phyloP scores from a whole-genome alignment of 257 asterid genomes.

The Solanum megistacrolobum region DNA sequence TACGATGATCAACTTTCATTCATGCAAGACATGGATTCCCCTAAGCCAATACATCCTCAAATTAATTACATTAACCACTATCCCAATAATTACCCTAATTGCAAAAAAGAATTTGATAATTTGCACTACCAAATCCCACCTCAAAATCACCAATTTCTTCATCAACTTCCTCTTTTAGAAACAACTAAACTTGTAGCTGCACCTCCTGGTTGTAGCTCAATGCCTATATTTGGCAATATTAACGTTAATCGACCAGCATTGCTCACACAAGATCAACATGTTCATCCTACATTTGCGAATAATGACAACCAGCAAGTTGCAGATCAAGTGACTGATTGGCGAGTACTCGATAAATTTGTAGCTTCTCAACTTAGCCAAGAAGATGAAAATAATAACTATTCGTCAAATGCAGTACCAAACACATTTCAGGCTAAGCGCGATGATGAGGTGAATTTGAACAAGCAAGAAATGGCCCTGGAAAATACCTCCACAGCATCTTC shows the following conservation, averaged over 20 bases:
- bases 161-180: slow-evolving; percentile 65
- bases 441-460: background rate
- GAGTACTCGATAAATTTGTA: slow-evolving; percentile 74
- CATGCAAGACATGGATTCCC: slow-evolving; percentile 69
- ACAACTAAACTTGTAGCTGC: slow-evolving; percentile 27
- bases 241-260: background rate
- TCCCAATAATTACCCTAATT: slow-evolving; percentile 18
- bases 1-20: slow-evolving; percentile 76
- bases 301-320: background rate
- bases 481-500: slow-evolving; percentile 41
- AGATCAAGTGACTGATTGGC: slow-evolving; percentile 64
- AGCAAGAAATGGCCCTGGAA: slow-evolving; percentile 31
- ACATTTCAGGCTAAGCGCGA: slow-evolving; percentile 5
- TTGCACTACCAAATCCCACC: slow-evolving; percentile 26
- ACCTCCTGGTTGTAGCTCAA: slow-evolving; percentile 14
- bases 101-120: slow-evolving; percentile 41
- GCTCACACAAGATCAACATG: slow-evolving; percentile 6
- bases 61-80: slow-evolving; percentile 12
- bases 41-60: slow-evolving; percentile 29
- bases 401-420: slow-evolving; percentile 8
- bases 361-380: slow-evolving; percentile 87
- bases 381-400: slow-evolving; percentile 23
- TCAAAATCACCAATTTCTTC: slow-evolving; percentile 32
- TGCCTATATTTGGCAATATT: slow-evolving; percentile 13
- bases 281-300: background rate